phyloP scores from a whole-genome alignment of 441 rosid genomes.

The Adansonia madagascariensis region DNA sequence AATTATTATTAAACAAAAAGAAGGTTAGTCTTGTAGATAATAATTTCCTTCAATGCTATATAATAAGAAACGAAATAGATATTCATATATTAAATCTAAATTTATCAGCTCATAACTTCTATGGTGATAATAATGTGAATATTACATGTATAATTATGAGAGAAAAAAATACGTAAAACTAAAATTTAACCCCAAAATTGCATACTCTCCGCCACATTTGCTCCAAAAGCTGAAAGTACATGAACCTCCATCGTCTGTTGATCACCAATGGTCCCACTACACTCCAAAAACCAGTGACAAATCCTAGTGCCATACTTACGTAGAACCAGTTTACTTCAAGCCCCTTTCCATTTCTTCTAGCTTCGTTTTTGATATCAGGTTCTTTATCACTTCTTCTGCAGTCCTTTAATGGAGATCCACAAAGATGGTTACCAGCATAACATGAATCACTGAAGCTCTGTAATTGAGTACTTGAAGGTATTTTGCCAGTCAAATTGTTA shows the following conservation, averaged over 20 bases:
- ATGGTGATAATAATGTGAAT: no score
- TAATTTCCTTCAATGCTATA: no score
- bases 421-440: not conserved
- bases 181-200: not conserved
- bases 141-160: no score
- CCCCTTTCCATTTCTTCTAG: not conserved
- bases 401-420: not conserved
- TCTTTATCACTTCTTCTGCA: not conserved
- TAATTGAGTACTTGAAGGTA: constrained; percentile 4
- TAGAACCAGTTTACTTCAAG: not conserved
- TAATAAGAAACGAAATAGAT: no score
- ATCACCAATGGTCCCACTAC: constrained; percentile 20
- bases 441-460: not conserved
- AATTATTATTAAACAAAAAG: no score
- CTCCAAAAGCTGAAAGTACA: not conserved
- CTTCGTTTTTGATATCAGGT: not conserved
- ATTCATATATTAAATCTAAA: no score
- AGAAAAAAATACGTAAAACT: not conserved
- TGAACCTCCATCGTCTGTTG: not conserved
- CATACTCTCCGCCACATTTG: not conserved
- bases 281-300: constrained; percentile 33
- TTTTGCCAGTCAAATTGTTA: not conserved
- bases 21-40: no score
- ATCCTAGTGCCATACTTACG: constrained; percentile 20
- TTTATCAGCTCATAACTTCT: no score